A percentile compares a stretch with the other conserved stretches of the same genome.
These are phyloP conservation scores for Mycotypha africana DNA, from an alignment of 371 early-diverging fungal species.

Conservation along the genomic window DNA sequence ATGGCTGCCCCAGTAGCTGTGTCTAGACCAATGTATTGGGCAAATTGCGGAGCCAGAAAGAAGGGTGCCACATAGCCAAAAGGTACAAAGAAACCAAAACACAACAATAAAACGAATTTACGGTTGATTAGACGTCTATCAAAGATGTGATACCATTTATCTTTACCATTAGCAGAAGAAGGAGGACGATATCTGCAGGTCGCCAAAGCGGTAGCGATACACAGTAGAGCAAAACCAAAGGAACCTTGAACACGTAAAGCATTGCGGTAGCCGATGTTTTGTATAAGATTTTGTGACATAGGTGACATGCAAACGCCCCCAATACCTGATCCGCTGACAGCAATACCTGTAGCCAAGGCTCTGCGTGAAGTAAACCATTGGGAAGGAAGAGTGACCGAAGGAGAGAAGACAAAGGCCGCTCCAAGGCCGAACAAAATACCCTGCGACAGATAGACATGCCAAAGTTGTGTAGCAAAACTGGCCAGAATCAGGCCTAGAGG, in stretches of 20 bases:
- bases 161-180: slow-evolving; percentile 1
- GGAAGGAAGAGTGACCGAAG: slow-evolving; percentile 58
- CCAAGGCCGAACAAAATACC: slow-evolving; percentile 57
- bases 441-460: slow-evolving; percentile 62
- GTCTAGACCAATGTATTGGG: slow-evolving; percentile 17
- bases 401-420: slow-evolving; percentile 50
- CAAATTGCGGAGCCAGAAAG: slow-evolving; percentile 37
- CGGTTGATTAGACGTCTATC: slow-evolving; percentile 14
- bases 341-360: slow-evolving; percentile 76
- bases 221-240: slow-evolving; percentile 30
- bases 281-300: slow-evolving; percentile 48
- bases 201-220: slow-evolving; percentile 32
- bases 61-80: slow-evolving; percentile 31
- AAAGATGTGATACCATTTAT: slow-evolving; percentile 18
- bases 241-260: slow-evolving; percentile 40
- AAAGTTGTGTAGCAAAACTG: slow-evolving; percentile 50
- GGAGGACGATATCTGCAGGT: slow-evolving; percentile 28
- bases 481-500: slow-evolving; percentile 50
- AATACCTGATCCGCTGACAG: slow-evolving; percentile 69
- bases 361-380: slow-evolving; percentile 71
- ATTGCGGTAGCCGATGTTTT: slow-evolving; percentile 46
- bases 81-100: slow-evolving; percentile 22
- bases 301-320: slow-evolving; percentile 68
- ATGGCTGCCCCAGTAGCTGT: slow-evolving; percentile 16
- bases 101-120: slow-evolving; percentile 12